Base-by-base conservation (phyloP, 2,329 filamentous ascomycete species). In the Sclerotinia spermophila region DNA sequence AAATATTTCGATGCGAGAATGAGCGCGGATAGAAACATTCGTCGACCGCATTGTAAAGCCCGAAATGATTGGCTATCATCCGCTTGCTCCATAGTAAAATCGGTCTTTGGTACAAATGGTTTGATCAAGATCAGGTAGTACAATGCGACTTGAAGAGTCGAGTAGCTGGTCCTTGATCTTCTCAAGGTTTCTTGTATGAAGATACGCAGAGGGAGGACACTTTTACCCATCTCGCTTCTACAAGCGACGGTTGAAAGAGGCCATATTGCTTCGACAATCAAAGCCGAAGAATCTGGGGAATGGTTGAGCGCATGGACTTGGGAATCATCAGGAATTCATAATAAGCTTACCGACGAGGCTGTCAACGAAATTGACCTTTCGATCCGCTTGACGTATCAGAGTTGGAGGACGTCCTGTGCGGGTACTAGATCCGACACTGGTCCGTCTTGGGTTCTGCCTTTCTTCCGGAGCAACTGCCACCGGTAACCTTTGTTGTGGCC, bases 101-200 rank as follows among this genome's bases (percentile, higher is more conserved):
- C 92, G 76, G 88, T 87, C 74, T 87, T 89, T 21, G 94, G 94
- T 68, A 99, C 89, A 81, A 94, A 92, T 33, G 92, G 88, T 83
- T 96, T 97, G 81, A 99, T 94, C 76, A 98, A 86, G 78, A 99
- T 90, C 78, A 99, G 84, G 80, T 99, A 99, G 81, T 97, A 99
- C 73, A 99, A 85, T 38, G 96, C 95, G 72, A 99, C 96, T 82
- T 98, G 96, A 69, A 99, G 84, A 42, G 96, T 99, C 71, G 95
- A 98, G 83, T 97, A 99, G 83, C 94, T 97, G 58, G 96, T 97
- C 78, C 95, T 90, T 72, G 96, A 99, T 77, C 96, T 90, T 76
- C 94, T 92, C 75, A 99, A 86, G 30, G 96, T 98, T 85, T 98
- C 96, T 82, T 98, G 94, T 77, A 99, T 98, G 80, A 98, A 99